Conservation (phyloP, 73 alveolate genomes). For the Paramecium octaurelia region DNA sequence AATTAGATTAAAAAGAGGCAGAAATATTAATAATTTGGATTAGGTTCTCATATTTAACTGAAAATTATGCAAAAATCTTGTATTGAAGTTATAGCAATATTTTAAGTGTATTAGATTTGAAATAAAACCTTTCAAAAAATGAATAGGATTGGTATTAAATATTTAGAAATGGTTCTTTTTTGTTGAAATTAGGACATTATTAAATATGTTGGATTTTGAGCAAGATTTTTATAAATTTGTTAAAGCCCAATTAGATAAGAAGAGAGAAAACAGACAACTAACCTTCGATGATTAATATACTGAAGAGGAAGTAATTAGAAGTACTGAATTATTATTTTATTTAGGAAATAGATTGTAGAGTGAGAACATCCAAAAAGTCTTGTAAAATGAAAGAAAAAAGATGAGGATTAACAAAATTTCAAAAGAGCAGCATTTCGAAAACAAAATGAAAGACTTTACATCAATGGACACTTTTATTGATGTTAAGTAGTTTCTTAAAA, state of each 20-base stretch:
- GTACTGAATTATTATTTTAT: not conserved
- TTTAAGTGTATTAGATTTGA: too few relatives aligned
- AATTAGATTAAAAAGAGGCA: too few relatives aligned
- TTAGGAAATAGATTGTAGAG: not conserved
- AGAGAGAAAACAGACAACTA: not conserved
- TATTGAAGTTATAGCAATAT: too few relatives aligned
- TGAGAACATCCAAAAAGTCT: constrained; percentile 16
- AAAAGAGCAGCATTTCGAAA: not conserved
- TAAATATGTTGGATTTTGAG: constrained; percentile 9
- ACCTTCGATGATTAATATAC: not conserved
- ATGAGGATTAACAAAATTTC: not conserved
- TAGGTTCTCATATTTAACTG: too few relatives aligned
- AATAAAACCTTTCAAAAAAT: not conserved
- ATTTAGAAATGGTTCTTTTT: not conserved
- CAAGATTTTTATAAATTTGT: constrained; percentile 19
- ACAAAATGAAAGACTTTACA: not conserved
- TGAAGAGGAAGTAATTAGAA: not conserved
- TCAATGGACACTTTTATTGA: constrained; percentile 33
- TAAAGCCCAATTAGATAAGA: not conserved
- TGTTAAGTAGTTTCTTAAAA: constrained; percentile 3
- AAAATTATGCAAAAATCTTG: too few relatives aligned
- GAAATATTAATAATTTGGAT: too few relatives aligned
- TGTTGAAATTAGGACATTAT: not conserved
- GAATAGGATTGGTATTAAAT: not conserved
- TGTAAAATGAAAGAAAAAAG: not conserved